These are phyloP conservation scores for Metarhizium humberi DNA, from an alignment of 2,329 filamentous ascomycete genomes.

Conservation along the genomic window DNA sequence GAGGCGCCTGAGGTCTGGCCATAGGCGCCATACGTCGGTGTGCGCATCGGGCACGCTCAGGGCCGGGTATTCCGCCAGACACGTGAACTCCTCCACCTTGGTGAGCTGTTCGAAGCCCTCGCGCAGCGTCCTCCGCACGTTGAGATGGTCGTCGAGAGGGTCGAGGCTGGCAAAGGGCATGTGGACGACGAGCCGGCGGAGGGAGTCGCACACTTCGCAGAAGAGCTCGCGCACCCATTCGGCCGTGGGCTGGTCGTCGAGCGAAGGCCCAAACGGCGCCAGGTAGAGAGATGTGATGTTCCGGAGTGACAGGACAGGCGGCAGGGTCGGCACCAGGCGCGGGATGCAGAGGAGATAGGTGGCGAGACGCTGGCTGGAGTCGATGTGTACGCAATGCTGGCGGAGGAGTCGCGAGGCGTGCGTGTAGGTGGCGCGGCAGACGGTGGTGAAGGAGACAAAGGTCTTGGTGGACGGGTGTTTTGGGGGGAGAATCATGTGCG, in stretches of 20 bases:
- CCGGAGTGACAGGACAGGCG: conserved; percentile 18
- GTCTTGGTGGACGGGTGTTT: conserved; percentile 31
- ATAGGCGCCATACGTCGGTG: conserved; percentile 32
- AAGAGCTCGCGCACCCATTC: conserved; percentile 33
- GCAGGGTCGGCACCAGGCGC: conserved; percentile 19
- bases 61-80: conserved; percentile 35
- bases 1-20: conserved; percentile 31
- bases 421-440: conserved; percentile 31
- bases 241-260: conserved; percentile 31
- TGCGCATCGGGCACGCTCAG: conserved; percentile 23
- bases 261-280: conserved; percentile 23
- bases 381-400: conserved; percentile 34
- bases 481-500: conserved; percentile 22
- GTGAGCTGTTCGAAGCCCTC: conserved; percentile 34
- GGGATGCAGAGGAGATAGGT: conserved; percentile 24
- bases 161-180: conserved; percentile 37
- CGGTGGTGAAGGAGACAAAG: conserved; percentile 32
- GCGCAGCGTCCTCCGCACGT: conserved; percentile 28
- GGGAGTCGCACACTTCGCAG: conserved; percentile 25
- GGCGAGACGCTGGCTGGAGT: conserved; percentile 26
- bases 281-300: conserved; percentile 32
- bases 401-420: conserved; percentile 33
- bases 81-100: conserved; percentile 37
- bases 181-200: conserved; percentile 36
- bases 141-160: conserved; percentile 31